These are phyloP conservation scores for Ascoidea rubescens DNA, from an alignment of 805 yeast genomes.

Conservation along the genomic window DNA sequence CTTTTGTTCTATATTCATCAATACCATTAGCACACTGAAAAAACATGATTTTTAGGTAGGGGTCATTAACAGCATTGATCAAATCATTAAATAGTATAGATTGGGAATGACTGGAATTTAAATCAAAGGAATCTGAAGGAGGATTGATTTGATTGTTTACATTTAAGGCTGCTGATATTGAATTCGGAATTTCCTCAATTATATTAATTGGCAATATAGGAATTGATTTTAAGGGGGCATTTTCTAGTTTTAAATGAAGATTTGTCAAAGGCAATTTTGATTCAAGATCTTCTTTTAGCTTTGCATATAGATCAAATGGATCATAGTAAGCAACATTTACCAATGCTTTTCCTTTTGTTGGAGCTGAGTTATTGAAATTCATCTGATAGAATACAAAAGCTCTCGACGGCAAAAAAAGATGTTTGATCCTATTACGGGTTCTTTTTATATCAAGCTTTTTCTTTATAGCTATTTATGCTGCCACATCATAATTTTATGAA, in stretches of 20 bases:
- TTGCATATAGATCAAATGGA: constrained; percentile 48
- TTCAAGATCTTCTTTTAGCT: constrained; percentile 28
- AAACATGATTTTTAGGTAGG: constrained; percentile 56
- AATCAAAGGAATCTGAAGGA: background rate
- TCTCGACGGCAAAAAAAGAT: background rate
- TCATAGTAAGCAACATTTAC: constrained; percentile 37
- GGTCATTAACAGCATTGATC: constrained; percentile 24
- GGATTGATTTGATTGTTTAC: background rate
- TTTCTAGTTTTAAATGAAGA: constrained; percentile 50
- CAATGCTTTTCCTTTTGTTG: constrained; percentile 1
- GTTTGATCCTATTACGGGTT: too few relatives aligned
- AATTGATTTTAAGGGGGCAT: constrained; percentile 48
- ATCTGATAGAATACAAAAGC: background rate
- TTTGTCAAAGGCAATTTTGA: constrained; percentile 42
- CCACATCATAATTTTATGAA: too few relatives aligned
- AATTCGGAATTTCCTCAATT: constrained; percentile 41
- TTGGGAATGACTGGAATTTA: constrained; percentile 17
- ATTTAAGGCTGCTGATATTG: constrained; percentile 3
- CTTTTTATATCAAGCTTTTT: too few relatives aligned
- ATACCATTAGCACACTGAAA: constrained; percentile 42
- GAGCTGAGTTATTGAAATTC: background rate
- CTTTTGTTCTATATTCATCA: constrained; percentile 67
- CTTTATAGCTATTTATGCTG: too few relatives aligned
- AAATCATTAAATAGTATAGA: constrained; percentile 14
- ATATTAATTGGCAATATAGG: constrained; percentile 40